These are phyloP conservation scores for Mikania micrantha DNA, from an alignment of 129 eudicot genomes.

Conservation along the genomic window DNA sequence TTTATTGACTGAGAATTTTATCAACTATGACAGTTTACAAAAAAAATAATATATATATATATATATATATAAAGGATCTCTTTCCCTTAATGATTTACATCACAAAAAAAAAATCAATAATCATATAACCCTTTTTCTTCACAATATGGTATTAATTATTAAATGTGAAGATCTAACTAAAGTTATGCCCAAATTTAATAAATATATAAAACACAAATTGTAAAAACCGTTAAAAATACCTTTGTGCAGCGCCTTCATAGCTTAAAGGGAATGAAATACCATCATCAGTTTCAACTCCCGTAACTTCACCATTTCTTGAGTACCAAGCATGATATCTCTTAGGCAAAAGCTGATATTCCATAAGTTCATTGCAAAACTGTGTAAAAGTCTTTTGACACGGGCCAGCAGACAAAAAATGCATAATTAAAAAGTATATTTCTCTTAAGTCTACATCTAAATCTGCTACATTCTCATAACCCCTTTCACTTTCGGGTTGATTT, in stretches of 20 bases:
- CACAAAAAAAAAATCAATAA: neutral
- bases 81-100: neutral
- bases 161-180: neutral
- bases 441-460: slow-evolving; percentile 74
- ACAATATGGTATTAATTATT: neutral
- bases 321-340: slow-evolving; percentile 97
- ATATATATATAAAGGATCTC: too few species aligned
- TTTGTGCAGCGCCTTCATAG: slow-evolving; percentile 49
- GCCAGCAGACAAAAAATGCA: slow-evolving; percentile 88
- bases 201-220: neutral
- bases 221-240: slow-evolving; percentile 28
- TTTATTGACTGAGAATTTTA: neutral
- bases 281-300: slow-evolving; percentile 44
- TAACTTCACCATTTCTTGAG: slow-evolving; percentile 50
- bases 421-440: slow-evolving; percentile 78
- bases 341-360: slow-evolving; percentile 84
- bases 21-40: slow-evolving; percentile 7
- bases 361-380: slow-evolving; percentile 68
- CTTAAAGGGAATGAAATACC: slow-evolving; percentile 71
- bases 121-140: neutral
- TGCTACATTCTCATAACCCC: slow-evolving; percentile 22
- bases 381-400: slow-evolving; percentile 77
- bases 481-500: slow-evolving; percentile 34
- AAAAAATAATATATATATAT: too few species aligned
- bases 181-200: neutral